These are phyloP conservation scores for Porphyra umbilicalis DNA, from an alignment of 31 red algal species.

Conservation along the genomic window DNA sequence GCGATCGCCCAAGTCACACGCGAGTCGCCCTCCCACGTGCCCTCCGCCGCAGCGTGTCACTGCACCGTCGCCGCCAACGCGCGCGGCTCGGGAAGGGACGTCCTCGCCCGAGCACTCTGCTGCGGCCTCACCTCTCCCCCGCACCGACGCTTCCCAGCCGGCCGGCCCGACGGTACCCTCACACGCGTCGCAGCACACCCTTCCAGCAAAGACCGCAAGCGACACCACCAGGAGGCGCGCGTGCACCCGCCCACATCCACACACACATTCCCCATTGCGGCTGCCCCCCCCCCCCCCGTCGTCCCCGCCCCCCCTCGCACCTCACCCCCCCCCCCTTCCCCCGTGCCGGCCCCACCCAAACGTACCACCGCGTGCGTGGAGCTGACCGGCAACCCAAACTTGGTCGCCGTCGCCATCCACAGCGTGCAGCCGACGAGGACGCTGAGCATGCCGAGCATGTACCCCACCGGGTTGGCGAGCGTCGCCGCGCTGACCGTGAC, in stretches of 20 bases:
- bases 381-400: slow-evolving; percentile 88
- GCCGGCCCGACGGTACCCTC: no score
- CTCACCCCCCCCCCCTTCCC: background rate
- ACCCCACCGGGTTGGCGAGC: slow-evolving; percentile 34
- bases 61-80: no score
- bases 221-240: background rate
- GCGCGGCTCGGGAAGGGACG: no score
- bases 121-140: no score
- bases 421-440: slow-evolving; percentile 87
- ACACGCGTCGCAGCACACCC: no score
- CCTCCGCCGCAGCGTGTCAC: no score
- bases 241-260: background rate
- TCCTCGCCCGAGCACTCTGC: no score
- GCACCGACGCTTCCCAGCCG: no score
- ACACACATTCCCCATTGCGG: background rate
- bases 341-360: background rate
- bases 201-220: no score
- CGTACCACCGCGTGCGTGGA: slow-evolving; percentile 83
- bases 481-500: slow-evolving; percentile 62
- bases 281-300: background rate
- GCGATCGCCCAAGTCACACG: no score
- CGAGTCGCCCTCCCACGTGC: no score
- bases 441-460: slow-evolving; percentile 95
- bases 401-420: slow-evolving; percentile 85
- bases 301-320: background rate